phyloP scores from a whole-genome alignment of 2,329 filamentous ascomycete species.

The Aureobasidium sp. region DNA sequence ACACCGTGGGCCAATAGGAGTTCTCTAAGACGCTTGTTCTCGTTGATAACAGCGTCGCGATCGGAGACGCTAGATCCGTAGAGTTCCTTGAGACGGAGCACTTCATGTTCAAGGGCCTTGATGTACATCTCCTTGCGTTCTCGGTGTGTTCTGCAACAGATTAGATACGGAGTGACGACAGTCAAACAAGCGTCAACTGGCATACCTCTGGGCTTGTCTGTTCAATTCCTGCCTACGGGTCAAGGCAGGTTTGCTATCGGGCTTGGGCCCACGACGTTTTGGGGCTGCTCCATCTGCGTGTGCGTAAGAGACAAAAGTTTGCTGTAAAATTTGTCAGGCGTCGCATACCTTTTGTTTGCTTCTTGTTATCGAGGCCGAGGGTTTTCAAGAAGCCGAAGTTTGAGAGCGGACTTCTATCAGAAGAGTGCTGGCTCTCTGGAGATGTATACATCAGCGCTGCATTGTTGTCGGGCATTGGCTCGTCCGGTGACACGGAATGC shows the following conservation, averaged over 20 bases:
- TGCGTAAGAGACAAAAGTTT: neutral
- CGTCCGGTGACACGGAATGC: neutral
- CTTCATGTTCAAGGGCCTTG: constrained; percentile 85
- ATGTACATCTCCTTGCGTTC: constrained; percentile 96
- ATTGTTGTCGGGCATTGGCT: neutral
- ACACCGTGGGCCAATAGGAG: constrained; percentile 53
- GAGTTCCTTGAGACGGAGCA: constrained; percentile 77
- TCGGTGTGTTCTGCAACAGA: constrained; percentile 69
- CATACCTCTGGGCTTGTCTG: constrained; percentile 86
- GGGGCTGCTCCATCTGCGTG: constrained; percentile 67
- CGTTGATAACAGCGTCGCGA: constrained; percentile 64
- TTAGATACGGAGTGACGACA: constrained; percentile 10
- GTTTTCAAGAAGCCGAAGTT: constrained; percentile 49
- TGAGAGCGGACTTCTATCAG: constrained; percentile 20
- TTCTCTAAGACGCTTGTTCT: constrained; percentile 68
- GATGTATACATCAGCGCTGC: constrained; percentile 8
- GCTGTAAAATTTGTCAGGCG: neutral
- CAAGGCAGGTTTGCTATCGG: constrained; percentile 88
- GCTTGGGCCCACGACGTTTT: constrained; percentile 89
- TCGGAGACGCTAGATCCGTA: constrained; percentile 66
- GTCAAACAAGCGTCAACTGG: neutral
- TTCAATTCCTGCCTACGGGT: constrained; percentile 91
- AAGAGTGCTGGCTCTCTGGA: constrained; percentile 11
- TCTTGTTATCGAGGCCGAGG: constrained; percentile 55
- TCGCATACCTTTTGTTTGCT: constrained; percentile 60